These are phyloP conservation scores for Xylariales sp. DNA, from an alignment of 2,329 filamentous ascomycete genomes.

Conservation along the genomic window DNA sequence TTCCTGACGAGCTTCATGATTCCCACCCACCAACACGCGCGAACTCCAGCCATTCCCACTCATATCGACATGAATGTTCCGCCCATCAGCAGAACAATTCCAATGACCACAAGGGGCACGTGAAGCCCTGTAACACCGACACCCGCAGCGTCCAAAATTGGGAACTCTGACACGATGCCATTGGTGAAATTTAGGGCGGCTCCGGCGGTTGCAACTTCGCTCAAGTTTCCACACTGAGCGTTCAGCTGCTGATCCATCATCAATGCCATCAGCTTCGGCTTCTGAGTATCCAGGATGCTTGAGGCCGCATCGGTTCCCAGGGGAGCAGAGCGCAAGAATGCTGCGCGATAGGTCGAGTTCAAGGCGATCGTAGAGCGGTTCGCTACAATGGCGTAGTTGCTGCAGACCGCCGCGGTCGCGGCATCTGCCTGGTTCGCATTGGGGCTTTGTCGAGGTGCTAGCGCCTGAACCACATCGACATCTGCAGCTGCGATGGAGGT, in stretches of 20 bases:
- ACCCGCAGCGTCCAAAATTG: conserved; percentile 25
- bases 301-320: conserved; percentile 34
- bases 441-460: conserved; percentile 5
- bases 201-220: conserved; percentile 36
- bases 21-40: too few species aligned
- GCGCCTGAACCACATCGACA: background rate
- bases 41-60: too few species aligned
- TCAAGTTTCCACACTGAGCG: conserved; percentile 39
- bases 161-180: conserved; percentile 33
- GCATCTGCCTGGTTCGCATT: conserved; percentile 5
- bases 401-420: conserved; percentile 22
- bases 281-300: conserved; percentile 36
- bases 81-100: conserved; percentile 21
- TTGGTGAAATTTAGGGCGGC: conserved; percentile 39
- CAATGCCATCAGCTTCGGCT: conserved; percentile 30
- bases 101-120: conserved; percentile 17
- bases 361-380: conserved; percentile 41
- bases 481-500: background rate
- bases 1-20: too few species aligned
- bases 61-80: conserved; percentile 19
- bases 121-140: conserved; percentile 11
- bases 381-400: conserved; percentile 38
- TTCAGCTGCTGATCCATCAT: conserved; percentile 37
- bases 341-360: conserved; percentile 41
- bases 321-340: conserved; percentile 37